Evolutionary conservation across 179 eudicot genomes (phyloP).

Genomic region (Vitellaria paradoxa): DNA sequence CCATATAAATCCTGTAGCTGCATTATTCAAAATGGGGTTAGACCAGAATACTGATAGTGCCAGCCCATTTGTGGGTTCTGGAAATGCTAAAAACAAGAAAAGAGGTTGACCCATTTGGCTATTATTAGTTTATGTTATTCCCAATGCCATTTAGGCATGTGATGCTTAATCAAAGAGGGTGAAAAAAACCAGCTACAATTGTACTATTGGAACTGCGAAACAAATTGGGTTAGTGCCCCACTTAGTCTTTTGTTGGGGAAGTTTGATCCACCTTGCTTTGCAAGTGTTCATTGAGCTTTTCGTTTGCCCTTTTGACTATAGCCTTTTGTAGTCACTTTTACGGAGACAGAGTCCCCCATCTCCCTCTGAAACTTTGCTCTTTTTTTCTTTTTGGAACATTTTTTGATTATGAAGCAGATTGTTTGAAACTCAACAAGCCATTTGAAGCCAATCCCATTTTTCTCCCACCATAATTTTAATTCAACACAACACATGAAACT

Average conservation of each 20-base stretch:
- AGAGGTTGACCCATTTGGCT: conserved; percentile 13
- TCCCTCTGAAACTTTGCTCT: neutral
- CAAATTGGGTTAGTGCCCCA: conserved; percentile 18
- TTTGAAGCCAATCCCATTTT: neutral
- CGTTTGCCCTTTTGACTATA: conserved; percentile 20
- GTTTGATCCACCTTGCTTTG: conserved; percentile 5
- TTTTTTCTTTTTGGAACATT: neutral
- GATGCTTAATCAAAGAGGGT: conserved; percentile 12
- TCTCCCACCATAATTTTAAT: no score
- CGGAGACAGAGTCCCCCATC: conserved; percentile 14
- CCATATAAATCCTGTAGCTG: no score
- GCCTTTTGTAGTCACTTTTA: conserved; percentile 14
- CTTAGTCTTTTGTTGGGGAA: conserved; percentile 10
- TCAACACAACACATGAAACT: no score
- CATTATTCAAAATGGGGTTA: neutral
- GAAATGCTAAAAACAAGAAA: conserved; percentile 19
- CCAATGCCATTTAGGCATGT: conserved; percentile 27
- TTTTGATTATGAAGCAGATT: no score
- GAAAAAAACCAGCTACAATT: neutral
- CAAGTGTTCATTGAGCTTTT: conserved; percentile 3
- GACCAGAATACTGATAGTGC: conserved; percentile 15
- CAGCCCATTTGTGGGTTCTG: conserved; percentile 15
- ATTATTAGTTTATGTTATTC: conserved; percentile 20
- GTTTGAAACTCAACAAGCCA: neutral
- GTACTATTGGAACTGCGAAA: conserved; percentile 15